Evolutionary conservation across 495 filamentous ascomycete species (phyloP).

Genomic region (Hypoxylon crocopeplum): DNA sequence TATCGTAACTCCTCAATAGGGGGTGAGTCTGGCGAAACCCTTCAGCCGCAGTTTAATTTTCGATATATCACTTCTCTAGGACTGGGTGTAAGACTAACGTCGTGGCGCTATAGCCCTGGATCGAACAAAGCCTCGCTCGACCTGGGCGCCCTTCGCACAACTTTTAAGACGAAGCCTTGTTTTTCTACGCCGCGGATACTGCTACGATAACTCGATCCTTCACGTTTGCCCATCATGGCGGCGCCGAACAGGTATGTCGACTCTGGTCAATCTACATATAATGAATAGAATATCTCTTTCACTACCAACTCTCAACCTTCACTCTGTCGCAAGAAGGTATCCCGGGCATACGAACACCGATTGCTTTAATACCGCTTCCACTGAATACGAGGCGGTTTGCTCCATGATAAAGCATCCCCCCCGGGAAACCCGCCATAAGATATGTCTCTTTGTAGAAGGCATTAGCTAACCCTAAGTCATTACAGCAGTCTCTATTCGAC

Average conservation of each 20-base stretch:
- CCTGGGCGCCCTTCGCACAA: slow-evolving; percentile 3
- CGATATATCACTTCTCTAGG: slow-evolving; percentile 4
- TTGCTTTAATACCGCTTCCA: neutral
- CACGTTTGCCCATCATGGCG: slow-evolving; percentile 27
- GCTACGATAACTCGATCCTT: slow-evolving; percentile 1
- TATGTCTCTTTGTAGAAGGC: neutral
- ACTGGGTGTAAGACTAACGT: slow-evolving; percentile 26
- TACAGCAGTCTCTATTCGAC: slow-evolving; percentile 64
- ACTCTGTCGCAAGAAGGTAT: slow-evolving; percentile 9
- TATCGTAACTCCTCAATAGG: slow-evolving; percentile 2
- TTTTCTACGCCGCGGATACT: slow-evolving; percentile 7
- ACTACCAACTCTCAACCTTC: neutral
- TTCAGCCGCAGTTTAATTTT: neutral
- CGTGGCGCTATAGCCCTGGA: slow-evolving; percentile 22
- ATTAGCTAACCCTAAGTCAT: slow-evolving; percentile 22
- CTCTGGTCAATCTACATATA: slow-evolving; percentile 6
- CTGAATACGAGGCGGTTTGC: neutral
- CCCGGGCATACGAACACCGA: neutral
- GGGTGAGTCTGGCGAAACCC: slow-evolving; percentile 13
- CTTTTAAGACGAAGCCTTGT: slow-evolving; percentile 16
- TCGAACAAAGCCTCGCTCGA: slow-evolving; percentile 22
- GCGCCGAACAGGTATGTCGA: slow-evolving; percentile 40
- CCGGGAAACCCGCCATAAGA: too few relatives aligned
- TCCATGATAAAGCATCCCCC: neutral
- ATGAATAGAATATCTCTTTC: neutral